Evolutionary conservation across 257 asterid species (phyloP), one percentile per base, ranked within the genome.

Genomic region (Gardenia jasminoides): DNA sequence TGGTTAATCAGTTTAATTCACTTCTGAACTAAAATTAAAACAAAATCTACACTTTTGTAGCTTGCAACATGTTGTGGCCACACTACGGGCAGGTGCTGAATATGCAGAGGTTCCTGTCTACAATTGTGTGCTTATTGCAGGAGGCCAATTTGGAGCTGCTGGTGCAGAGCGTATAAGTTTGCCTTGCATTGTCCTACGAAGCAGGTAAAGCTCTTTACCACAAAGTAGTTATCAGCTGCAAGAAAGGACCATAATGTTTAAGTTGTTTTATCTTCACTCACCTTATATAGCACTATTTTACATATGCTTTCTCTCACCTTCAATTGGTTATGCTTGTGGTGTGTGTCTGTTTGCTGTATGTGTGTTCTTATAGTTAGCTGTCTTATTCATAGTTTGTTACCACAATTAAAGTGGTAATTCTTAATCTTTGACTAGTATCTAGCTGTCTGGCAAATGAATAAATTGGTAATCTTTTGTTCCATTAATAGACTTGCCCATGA

Each of bases 51-150:
- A 54, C 75, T 76, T 84, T 71, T 85, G 41, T 88, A 92, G 98
- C 88, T 79, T 89, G 86, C 88, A 94, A 75, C 74, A 80, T 76
- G 85, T 89, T 59, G 89, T 93, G 74, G 92, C 96, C 80, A 86
- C 98, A n/a, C 78, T 93, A 75, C 88, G 97, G 80, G 97, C 98
- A 17, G 98, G 93, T 65, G 96, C 94, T 36, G 98, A 94, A 79
- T 84, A 82, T 84, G 96, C 89, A 28, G 88, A 88, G 39, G 85
- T 91, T 30, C 92, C 98, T 4, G 75, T 86, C 70, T 0, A 71
- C 82, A 84, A 84, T 33, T 95, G 99, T 72, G 86, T 95, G 80
- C 90, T 93, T 75, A 85, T 95, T 81, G 89, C 98, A 36, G 99
- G 97, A 89, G 89, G 96, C 89, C 97, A 86, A 83, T 70, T 88